phyloP scores from a whole-genome alignment of 768 basidiomycete genomes.

The Phanerochaete carnosa region DNA sequence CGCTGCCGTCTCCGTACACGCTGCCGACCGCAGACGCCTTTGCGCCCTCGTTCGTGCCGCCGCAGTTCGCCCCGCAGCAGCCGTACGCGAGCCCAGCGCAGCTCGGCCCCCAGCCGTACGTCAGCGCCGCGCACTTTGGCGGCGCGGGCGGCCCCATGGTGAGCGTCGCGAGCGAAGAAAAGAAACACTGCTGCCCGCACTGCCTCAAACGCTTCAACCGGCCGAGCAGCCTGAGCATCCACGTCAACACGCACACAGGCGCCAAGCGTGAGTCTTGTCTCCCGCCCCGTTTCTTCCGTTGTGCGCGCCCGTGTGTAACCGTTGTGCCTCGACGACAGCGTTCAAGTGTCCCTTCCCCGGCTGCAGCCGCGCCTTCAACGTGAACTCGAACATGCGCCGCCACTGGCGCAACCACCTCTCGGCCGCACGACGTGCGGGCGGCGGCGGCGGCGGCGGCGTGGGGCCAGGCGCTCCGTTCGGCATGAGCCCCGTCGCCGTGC shows the following conservation, averaged over 20 bases:
- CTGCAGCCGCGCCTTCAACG: slow-evolving; percentile 77
- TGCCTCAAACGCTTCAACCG: slow-evolving; percentile 2
- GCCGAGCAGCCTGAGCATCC: slow-evolving; percentile 56
- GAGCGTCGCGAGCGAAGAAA: neutral
- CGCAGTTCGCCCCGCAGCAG: neutral
- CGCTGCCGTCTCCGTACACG: neutral
- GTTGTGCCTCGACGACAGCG: slow-evolving; percentile 36
- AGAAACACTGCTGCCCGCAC: neutral
- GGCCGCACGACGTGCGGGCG: slow-evolving; percentile 9
- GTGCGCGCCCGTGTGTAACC: too few relatives aligned
- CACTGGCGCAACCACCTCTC: slow-evolving; percentile 66
- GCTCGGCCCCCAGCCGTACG: neutral
- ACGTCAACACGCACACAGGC: slow-evolving; percentile 67
- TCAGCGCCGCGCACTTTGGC: neutral
- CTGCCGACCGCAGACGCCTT: neutral
- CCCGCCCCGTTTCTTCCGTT: too few relatives aligned
- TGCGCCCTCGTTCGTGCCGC: neutral
- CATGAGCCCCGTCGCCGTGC: too few relatives aligned
- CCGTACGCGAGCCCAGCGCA: neutral
- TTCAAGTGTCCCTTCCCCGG: slow-evolving; percentile 73
- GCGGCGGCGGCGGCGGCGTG: too few relatives aligned
- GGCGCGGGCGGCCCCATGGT: neutral
- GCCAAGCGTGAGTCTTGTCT: slow-evolving; percentile 50
- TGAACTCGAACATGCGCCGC: slow-evolving; percentile 82
- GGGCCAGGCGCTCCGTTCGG: too few relatives aligned